Conservation (phyloP, 1,284 basidiomycete species). For the Porphyrellus sp. region DNA sequence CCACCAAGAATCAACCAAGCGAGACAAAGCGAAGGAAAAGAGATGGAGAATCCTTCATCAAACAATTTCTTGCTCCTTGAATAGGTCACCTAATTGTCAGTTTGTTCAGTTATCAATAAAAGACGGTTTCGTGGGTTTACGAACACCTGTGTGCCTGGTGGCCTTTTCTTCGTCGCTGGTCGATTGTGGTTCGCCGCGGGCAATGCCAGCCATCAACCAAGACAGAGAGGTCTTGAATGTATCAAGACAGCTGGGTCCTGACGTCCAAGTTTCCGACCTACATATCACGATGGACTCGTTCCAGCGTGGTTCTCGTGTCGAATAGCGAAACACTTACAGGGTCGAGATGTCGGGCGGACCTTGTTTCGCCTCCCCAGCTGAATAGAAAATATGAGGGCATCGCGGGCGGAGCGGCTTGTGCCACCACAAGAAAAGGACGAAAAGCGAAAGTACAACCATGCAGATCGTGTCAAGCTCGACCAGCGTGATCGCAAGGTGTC, state of each 20-base stretch:
- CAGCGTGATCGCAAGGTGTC: background rate
- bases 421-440: background rate
- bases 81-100: background rate
- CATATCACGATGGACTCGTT: background rate
- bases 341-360: background rate
- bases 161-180: background rate
- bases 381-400: background rate
- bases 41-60: background rate
- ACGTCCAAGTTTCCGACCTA: background rate
- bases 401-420: constrained; percentile 1
- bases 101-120: background rate
- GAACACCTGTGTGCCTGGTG: background rate
- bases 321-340: background rate
- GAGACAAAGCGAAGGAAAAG: background rate
- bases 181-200: background rate
- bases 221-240: too few species aligned
- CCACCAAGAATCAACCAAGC: background rate
- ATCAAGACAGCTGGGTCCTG: background rate
- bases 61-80: too few species aligned
- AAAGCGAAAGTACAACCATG: background rate
- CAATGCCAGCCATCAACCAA: background rate
- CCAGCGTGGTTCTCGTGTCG: background rate
- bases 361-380: background rate
- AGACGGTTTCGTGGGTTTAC: background rate
- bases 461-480: background rate